Evolutionary conservation across 148 eudicot species (phyloP).

Genomic region (Selenicereus undatus): DNA sequence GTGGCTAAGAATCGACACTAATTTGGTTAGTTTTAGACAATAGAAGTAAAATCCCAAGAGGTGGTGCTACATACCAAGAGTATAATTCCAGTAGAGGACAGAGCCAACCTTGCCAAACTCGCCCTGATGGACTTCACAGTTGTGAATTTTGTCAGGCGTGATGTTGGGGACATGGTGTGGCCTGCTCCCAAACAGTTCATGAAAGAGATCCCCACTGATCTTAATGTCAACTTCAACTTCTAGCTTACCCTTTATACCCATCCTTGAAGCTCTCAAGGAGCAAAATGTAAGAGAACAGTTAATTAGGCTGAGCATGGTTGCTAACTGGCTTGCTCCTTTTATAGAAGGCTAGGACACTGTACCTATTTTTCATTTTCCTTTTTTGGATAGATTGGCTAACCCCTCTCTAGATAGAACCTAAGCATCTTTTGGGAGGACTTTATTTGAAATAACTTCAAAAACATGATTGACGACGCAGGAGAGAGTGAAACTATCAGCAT

Average conservation of each 20-base stretch:
- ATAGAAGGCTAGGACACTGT: not conserved
- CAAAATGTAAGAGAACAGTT: not conserved
- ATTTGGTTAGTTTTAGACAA: no score
- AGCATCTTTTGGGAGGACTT: no score
- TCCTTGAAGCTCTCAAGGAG: not conserved
- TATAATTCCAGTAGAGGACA: conserved; percentile 10
- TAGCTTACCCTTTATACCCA: not conserved
- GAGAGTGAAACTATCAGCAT: no score
- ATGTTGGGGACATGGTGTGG: conserved; percentile 13
- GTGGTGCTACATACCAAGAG: conserved; percentile 1
- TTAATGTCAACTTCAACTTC: not conserved
- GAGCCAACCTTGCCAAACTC: conserved; percentile 16
- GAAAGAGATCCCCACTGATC: not conserved
- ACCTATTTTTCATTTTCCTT: no score
- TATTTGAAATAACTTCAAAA: no score
- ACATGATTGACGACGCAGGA: no score
- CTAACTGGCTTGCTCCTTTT: not conserved
- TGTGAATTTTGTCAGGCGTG: conserved; percentile 2
- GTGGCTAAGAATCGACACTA: no score
- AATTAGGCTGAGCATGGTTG: not conserved
- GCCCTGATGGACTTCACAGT: conserved; percentile 12
- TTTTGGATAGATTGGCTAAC: no score
- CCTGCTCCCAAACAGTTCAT: not conserved
- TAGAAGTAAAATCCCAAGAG: no score
- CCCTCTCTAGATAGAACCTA: no score